These are phyloP conservation scores for Amauroascus niger DNA, from an alignment of 2,329 filamentous ascomycete genomes.

Conservation along the genomic window DNA sequence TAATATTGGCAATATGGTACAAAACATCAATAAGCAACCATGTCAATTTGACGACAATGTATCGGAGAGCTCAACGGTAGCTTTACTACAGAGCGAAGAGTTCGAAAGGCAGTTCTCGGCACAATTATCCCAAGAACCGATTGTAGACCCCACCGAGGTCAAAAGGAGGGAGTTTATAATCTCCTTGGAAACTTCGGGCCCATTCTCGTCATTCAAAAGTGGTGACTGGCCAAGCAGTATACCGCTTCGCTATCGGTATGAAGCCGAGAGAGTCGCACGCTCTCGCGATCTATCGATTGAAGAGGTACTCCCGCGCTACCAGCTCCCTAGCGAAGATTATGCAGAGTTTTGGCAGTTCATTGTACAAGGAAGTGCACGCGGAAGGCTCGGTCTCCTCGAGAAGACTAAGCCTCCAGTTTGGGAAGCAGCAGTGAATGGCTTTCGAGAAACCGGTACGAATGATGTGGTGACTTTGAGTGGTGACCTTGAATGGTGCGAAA, in stretches of 20 bases:
- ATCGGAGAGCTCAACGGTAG: constrained; percentile 6
- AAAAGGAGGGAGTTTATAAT: constrained; percentile 21
- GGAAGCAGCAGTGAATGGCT: constrained; percentile 28
- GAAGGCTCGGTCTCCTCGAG: constrained; percentile 17
- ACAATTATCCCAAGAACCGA: background rate
- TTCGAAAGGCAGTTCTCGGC: background rate
- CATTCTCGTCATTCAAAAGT: constrained; percentile 25
- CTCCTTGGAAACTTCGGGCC: constrained; percentile 27
- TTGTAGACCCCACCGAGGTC: constrained; percentile 4
- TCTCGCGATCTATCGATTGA: constrained; percentile 24
- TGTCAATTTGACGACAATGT: background rate
- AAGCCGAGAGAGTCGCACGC: constrained; percentile 29
- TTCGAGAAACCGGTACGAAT: constrained; percentile 24
- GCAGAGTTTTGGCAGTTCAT: constrained; percentile 31
- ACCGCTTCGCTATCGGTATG: constrained; percentile 31
- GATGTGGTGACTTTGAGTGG: constrained; percentile 35
- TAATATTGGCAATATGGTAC: background rate
- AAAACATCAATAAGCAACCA: background rate
- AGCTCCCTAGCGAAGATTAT: constrained; percentile 19
- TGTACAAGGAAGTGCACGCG: constrained; percentile 15
- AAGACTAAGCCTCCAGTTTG: constrained; percentile 26
- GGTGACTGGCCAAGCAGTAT: constrained; percentile 23
- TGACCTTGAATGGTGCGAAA: constrained; percentile 31
- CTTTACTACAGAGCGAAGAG: constrained; percentile 1
- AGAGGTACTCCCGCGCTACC: constrained; percentile 24